Conservation (phyloP, 176 grass and related monocot genomes). For the Miscanthus lutarioriparius region DNA sequence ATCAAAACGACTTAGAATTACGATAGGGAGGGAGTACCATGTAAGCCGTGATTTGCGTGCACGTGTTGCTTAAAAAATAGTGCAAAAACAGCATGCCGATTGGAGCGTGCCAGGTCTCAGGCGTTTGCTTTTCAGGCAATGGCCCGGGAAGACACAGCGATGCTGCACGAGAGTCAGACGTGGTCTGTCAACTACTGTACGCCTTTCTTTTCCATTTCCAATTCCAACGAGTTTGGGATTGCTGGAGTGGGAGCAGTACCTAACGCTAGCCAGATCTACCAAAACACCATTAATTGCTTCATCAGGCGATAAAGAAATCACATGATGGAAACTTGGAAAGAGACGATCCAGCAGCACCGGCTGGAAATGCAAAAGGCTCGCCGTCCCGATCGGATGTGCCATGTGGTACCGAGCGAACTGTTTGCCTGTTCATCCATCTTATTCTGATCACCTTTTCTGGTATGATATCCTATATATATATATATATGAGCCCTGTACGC, state of each 20-base stretch:
- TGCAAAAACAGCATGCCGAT: not conserved
- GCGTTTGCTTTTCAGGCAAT: not conserved
- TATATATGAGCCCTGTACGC: not conserved
- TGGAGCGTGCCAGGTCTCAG: not conserved
- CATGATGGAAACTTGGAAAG: not conserved
- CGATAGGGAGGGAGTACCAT: no score
- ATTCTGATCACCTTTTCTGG: not conserved
- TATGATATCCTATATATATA: no score
- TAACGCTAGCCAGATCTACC: not conserved
- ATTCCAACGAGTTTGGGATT: not conserved
- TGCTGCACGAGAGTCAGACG: not conserved
- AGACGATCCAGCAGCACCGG: not conserved
- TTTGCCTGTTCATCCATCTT: not conserved
- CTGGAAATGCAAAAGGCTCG: not conserved
- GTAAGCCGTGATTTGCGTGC: not conserved
- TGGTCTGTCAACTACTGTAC: not conserved
- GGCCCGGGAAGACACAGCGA: not conserved
- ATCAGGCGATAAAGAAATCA: not conserved
- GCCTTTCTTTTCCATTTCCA: not conserved
- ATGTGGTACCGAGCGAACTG: not conserved
- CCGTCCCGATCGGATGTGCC: not conserved
- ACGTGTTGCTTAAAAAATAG: not conserved
- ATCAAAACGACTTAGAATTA: no score
- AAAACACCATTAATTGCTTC: not conserved
- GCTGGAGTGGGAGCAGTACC: not conserved